Evolutionary conservation across 176 grass and related monocot genomes (phyloP).

Genomic region (Microstegium vimineum): DNA sequence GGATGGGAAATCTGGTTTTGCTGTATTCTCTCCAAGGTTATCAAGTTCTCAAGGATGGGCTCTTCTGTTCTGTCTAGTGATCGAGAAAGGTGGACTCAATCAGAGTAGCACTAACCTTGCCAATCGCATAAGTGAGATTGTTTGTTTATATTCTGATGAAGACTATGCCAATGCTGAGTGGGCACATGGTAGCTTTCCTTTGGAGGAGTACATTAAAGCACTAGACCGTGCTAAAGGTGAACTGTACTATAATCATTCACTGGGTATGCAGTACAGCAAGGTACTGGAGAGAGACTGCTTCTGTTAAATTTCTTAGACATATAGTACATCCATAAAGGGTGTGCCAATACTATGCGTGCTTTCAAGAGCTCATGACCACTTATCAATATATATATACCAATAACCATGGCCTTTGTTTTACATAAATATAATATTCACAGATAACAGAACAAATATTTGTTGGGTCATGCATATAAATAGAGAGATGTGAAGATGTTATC

Average conservation of each 20-base stretch:
- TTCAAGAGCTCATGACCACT: constrained; percentile 3
- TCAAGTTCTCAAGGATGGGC: constrained; percentile 57
- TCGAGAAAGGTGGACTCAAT: constrained; percentile 43
- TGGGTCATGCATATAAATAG: constrained; percentile 93
- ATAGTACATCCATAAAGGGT: neutral
- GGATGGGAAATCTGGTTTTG: constrained; percentile 63
- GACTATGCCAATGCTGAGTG: constrained; percentile 60
- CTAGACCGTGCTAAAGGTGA: constrained; percentile 89
- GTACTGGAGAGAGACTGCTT: constrained; percentile 25
- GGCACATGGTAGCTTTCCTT: constrained; percentile 86
- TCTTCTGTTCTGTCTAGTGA: constrained; percentile 46
- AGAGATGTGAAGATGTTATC: constrained; percentile 83
- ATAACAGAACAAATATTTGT: constrained; percentile 95
- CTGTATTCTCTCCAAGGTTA: constrained; percentile 72
- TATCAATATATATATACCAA: neutral
- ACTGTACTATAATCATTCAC: constrained; percentile 96
- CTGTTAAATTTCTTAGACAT: neutral
- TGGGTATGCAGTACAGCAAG: constrained; percentile 96
- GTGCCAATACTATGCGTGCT: neutral
- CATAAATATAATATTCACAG: constrained; percentile 32
- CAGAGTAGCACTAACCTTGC: constrained; percentile 35
- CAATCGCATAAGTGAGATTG: constrained; percentile 53
- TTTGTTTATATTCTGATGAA: constrained; percentile 72
- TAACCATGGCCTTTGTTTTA: neutral
- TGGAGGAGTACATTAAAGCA: constrained; percentile 98